Evolutionary conservation across 371 early-diverging fungal genomes (phyloP).

Genomic region (Fennellomyces sp.): DNA sequence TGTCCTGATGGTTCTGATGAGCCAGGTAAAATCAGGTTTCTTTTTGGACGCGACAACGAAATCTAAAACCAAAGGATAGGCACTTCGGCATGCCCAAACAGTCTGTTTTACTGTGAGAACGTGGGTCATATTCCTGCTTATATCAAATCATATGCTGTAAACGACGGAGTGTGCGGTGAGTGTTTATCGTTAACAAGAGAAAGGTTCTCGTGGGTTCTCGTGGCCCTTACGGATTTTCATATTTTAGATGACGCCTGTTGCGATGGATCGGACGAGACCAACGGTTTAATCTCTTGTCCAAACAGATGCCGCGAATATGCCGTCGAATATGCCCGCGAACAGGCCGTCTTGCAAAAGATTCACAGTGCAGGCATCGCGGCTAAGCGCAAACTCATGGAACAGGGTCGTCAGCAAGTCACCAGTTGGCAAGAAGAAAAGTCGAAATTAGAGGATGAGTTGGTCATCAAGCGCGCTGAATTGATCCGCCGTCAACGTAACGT

Average conservation of each 20-base stretch:
- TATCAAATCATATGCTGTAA: conserved; percentile 78
- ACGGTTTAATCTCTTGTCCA: conserved; percentile 62
- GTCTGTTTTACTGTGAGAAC: conserved; percentile 84
- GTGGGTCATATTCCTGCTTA: conserved; percentile 70
- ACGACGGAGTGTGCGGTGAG: conserved; percentile 91
- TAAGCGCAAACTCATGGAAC: conserved; percentile 34
- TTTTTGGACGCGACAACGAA: background rate
- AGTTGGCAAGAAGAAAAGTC: conserved; percentile 36
- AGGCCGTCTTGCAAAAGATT: conserved; percentile 32
- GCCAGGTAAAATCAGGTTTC: conserved; percentile 63
- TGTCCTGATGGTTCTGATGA: conserved; percentile 95
- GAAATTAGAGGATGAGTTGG: conserved; percentile 33
- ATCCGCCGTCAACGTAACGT: conserved; percentile 27
- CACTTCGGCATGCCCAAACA: conserved; percentile 88
- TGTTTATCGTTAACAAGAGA: no score
- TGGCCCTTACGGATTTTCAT: background rate
- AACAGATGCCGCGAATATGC: conserved; percentile 73
- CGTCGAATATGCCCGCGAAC: conserved; percentile 42
- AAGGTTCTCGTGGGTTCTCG: no score
- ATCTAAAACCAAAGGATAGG: conserved; percentile 48
- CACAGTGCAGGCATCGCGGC: conserved; percentile 24
- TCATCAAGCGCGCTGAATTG: conserved; percentile 30
- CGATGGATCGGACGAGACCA: conserved; percentile 91
- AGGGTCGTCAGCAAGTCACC: conserved; percentile 39
- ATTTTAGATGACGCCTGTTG: conserved; percentile 85